A percentile compares a stretch with the other conserved stretches of the same genome.
Conservation (phyloP, 202 grass and related monocot species). For the Hordeum pubiflorum region DNA sequence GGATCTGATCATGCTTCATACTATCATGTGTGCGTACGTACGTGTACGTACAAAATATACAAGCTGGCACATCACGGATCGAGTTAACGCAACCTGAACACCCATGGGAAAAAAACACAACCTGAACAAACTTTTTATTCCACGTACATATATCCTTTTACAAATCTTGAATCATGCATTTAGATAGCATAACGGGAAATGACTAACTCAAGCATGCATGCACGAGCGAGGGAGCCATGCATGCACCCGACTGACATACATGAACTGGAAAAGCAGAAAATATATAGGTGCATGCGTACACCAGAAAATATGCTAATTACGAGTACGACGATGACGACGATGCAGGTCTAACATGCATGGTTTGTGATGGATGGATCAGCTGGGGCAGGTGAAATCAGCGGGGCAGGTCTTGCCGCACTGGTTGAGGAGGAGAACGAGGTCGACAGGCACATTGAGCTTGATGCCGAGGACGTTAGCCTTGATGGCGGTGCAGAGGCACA, state of each 20-base stretch:
- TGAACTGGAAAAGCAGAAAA: background rate
- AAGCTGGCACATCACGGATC: background rate
- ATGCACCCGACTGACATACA: background rate
- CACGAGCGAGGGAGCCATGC: background rate
- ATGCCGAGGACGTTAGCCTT: constrained; percentile 34
- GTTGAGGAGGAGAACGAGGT: constrained; percentile 1
- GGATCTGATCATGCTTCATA: background rate
- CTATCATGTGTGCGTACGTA: too few relatives aligned
- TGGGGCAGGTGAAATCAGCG: background rate
- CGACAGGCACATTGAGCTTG: constrained; percentile 16
- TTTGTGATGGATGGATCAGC: background rate
- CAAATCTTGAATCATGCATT: background rate
- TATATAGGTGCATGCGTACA: too few relatives aligned
- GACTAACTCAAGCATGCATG: too few relatives aligned
- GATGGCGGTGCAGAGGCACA: constrained; percentile 37
- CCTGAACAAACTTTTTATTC: background rate
- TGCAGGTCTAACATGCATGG: background rate
- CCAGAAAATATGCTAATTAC: too few relatives aligned
- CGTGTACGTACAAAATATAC: background rate
- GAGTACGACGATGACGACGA: too few relatives aligned
- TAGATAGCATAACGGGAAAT: background rate
- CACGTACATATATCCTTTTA: background rate
- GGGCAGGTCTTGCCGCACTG: background rate
- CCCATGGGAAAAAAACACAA: background rate
- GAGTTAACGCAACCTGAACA: background rate